Percentiles rank a stretch among this genome's conserved stretches.
Conservation (phyloP, 1,284 basidiomycete genomes). For the Sutorius eximius region DNA sequence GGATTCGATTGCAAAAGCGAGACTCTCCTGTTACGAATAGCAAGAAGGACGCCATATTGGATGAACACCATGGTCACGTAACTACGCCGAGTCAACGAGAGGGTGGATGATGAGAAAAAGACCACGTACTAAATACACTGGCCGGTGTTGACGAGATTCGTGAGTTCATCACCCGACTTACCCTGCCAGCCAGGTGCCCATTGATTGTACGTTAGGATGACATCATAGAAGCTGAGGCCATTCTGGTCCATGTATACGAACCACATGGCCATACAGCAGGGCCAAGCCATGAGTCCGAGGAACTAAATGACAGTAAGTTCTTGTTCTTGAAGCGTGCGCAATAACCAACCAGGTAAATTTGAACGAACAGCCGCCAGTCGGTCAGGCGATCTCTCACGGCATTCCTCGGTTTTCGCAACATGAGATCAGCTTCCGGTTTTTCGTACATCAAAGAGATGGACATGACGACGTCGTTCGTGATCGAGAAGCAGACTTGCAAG, state of each 20-base stretch:
- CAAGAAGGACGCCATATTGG: constrained; percentile 37
- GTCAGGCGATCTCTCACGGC: constrained; percentile 54
- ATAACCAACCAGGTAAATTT: constrained; percentile 32
- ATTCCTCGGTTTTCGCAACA: constrained; percentile 64
- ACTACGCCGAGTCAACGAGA: constrained; percentile 22
- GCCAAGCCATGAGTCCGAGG: constrained; percentile 48
- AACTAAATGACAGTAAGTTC: constrained; percentile 31
- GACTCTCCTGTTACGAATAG: constrained; percentile 37
- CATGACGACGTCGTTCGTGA: constrained; percentile 41
- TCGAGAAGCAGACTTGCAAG: constrained; percentile 44
- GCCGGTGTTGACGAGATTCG: constrained; percentile 35
- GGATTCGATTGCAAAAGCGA: constrained; percentile 40
- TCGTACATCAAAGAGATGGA: constrained; percentile 42
- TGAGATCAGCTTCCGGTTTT: constrained; percentile 44
- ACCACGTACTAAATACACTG: constrained; percentile 45
- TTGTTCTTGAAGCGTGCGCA: constrained; percentile 1
- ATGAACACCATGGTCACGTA: constrained; percentile 45
- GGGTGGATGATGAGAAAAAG: constrained; percentile 25
- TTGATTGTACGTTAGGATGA: constrained; percentile 42
- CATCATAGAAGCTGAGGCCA: constrained; percentile 39
- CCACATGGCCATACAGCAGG: constrained; percentile 45
- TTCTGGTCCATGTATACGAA: constrained; percentile 40
- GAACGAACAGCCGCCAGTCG: constrained; percentile 36
- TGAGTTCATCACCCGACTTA: constrained; percentile 29
- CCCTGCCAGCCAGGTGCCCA: constrained; percentile 38